Percentiles rank a stretch among this genome's conserved stretches.
phyloP scores from a whole-genome alignment of 2,329 filamentous ascomycete species.

The Xylaria sp. region DNA sequence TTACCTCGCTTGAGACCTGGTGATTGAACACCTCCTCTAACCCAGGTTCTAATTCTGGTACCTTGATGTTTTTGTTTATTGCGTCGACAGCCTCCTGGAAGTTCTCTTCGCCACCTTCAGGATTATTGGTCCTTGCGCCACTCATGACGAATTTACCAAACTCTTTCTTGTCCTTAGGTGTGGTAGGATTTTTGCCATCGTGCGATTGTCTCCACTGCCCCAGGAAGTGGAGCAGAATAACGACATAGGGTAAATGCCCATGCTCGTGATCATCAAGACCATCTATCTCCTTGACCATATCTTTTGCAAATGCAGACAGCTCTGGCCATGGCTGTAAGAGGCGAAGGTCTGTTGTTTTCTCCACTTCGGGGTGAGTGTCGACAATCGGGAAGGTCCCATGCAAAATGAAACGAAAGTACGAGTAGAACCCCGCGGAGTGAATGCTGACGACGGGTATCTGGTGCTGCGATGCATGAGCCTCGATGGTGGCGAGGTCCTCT shows the following conservation, averaged over 20 bases:
- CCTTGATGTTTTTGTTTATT: conserved; percentile 84
- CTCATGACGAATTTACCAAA: conserved; percentile 75
- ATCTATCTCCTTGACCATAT: conserved; percentile 73
- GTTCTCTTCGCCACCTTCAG: conserved; percentile 94
- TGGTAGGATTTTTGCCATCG: conserved; percentile 69
- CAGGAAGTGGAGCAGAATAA: conserved; percentile 82
- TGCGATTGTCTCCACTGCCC: conserved; percentile 78
- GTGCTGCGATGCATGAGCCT: conserved; percentile 56
- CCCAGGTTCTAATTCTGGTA: conserved; percentile 68
- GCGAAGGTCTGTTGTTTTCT: conserved; percentile 82
- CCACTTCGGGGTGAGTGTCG: conserved; percentile 91
- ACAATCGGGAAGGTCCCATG: conserved; percentile 87
- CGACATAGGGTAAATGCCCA: conserved; percentile 87
- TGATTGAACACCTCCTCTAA: conserved; percentile 82
- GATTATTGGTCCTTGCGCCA: conserved; percentile 71
- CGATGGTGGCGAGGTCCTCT: conserved; percentile 51
- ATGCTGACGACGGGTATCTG: conserved; percentile 79
- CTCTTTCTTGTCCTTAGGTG: conserved; percentile 83
- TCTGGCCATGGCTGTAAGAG: conserved; percentile 87
- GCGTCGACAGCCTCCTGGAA: conserved; percentile 90
- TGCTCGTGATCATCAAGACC: conserved; percentile 78
- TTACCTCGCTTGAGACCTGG: conserved; percentile 56
- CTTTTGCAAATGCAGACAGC: conserved; percentile 68
- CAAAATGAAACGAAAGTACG: conserved; percentile 80
- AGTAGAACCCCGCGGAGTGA: conserved; percentile 91